A percentile compares a stretch with the other conserved stretches of the same genome.
Evolutionary conservation across 768 basidiomycete genomes (phyloP).

Genomic region (Lentinula sp.): DNA sequence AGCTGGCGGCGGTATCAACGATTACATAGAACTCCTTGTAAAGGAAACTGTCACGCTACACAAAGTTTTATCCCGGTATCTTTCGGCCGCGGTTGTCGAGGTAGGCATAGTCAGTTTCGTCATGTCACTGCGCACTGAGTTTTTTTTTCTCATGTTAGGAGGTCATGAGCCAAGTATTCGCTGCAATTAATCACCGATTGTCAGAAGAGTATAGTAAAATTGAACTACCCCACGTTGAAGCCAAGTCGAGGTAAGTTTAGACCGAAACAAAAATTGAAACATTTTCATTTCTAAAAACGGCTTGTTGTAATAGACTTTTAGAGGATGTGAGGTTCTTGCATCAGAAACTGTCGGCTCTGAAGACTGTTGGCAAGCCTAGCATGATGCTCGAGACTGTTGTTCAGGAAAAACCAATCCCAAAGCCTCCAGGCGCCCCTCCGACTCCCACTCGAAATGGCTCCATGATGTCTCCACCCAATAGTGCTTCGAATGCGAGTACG

Average conservation of each 20-base stretch:
- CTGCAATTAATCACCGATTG: conserved; percentile 85
- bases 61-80: conserved; percentile 91
- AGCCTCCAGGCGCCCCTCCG: conserved; percentile 12
- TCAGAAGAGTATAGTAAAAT: conserved; percentile 82
- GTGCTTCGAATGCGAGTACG: conserved; percentile 24
- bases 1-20: conserved; percentile 59
- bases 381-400: conserved; percentile 84
- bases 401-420: conserved; percentile 65
- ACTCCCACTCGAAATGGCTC: conserved; percentile 1
- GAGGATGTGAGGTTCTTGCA: conserved; percentile 75
- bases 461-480: conserved; percentile 6
- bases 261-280: background rate
- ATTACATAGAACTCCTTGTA: conserved; percentile 90
- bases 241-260: conserved; percentile 68
- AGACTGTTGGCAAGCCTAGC: conserved; percentile 65
- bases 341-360: conserved; percentile 67
- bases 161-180: conserved; percentile 94
- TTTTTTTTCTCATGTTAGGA: conserved; percentile 36
- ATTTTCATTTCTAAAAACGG: background rate
- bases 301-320: conserved; percentile 50
- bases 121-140: background rate
- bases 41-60: conserved; percentile 95
- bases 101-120: conserved; percentile 33
- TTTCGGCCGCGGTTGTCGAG: conserved; percentile 75
- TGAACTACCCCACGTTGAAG: conserved; percentile 76